Percentiles rank a stretch among this genome's conserved stretches.
These are phyloP conservation scores for Rutstroemia sp. DNA, from an alignment of 2,329 filamentous ascomycete species.

Conservation along the genomic window DNA sequence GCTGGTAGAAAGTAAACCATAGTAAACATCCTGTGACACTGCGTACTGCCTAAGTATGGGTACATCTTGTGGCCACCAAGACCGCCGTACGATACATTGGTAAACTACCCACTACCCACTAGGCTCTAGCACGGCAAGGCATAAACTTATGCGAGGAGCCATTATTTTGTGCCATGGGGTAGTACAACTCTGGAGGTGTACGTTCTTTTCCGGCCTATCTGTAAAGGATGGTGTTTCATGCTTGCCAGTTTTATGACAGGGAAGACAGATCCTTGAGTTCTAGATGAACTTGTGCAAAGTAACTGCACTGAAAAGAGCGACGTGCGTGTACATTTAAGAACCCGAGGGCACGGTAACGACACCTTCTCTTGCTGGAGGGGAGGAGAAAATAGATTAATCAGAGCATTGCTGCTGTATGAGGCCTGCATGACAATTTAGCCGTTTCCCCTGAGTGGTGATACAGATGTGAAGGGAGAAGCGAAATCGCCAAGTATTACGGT, in stretches of 20 bases:
- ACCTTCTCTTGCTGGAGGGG: background rate
- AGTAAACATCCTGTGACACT: background rate
- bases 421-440: too few relatives aligned
- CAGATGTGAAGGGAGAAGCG: too few relatives aligned
- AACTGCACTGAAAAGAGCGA: background rate
- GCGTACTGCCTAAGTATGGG: background rate
- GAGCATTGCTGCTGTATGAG: too few relatives aligned
- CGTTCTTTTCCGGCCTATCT: background rate
- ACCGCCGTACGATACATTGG: background rate
- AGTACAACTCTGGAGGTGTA: too few relatives aligned
- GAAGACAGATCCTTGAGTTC: background rate
- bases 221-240: conserved; percentile 1
- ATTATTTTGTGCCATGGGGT: background rate
- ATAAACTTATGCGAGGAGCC: background rate
- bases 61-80: background rate
- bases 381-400: too few relatives aligned
- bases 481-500: too few relatives aligned
- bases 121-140: background rate
- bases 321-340: background rate
- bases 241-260: background rate
- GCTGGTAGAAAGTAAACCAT: background rate
- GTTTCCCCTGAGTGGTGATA: too few relatives aligned
- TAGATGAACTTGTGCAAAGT: background rate
- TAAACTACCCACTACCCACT: background rate
- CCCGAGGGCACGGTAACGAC: conserved; percentile 7